These are phyloP conservation scores for Fusarium chlamydosporum DNA, from an alignment of 2,329 filamentous ascomycete species.

Conservation along the genomic window DNA sequence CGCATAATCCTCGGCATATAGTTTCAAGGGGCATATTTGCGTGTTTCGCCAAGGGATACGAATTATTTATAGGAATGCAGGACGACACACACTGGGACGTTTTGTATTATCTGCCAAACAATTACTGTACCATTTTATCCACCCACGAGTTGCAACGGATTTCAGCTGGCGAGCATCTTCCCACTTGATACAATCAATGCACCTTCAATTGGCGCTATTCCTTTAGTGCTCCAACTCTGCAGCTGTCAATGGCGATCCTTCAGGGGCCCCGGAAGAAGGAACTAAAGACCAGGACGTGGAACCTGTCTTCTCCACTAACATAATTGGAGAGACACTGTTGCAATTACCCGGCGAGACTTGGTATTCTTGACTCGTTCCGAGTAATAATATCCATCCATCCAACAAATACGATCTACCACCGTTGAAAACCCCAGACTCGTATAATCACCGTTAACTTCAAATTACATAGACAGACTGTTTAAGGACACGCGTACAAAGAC, in stretches of 20 bases:
- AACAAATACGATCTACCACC: background rate
- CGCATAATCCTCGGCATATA: conserved; percentile 51
- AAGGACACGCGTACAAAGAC: background rate
- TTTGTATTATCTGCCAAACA: background rate
- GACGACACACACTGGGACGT: background rate
- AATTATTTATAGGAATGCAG: conserved; percentile 14
- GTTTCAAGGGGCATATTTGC: conserved; percentile 35
- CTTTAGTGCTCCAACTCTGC: conserved; percentile 34
- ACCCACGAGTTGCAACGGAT: background rate
- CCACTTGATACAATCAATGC: conserved; percentile 10
- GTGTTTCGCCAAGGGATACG: conserved; percentile 17
- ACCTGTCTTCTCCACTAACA: background rate
- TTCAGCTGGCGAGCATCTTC: background rate
- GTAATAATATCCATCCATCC: background rate
- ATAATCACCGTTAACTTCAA: no score
- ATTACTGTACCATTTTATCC: background rate
- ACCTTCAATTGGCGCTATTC: conserved; percentile 33
- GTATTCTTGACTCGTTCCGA: no score
- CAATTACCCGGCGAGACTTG: conserved; percentile 17
- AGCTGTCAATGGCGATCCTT: conserved; percentile 44
- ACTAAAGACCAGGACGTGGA: background rate
- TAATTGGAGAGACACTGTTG: background rate
- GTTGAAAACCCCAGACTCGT: no score
- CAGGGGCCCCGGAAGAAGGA: conserved; percentile 31
- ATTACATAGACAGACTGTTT: no score